A percentile compares a stretch with the other conserved stretches of the same genome.
Conservation (phyloP, 768 basidiomycete genomes). For the Saitozyma podzolica region DNA sequence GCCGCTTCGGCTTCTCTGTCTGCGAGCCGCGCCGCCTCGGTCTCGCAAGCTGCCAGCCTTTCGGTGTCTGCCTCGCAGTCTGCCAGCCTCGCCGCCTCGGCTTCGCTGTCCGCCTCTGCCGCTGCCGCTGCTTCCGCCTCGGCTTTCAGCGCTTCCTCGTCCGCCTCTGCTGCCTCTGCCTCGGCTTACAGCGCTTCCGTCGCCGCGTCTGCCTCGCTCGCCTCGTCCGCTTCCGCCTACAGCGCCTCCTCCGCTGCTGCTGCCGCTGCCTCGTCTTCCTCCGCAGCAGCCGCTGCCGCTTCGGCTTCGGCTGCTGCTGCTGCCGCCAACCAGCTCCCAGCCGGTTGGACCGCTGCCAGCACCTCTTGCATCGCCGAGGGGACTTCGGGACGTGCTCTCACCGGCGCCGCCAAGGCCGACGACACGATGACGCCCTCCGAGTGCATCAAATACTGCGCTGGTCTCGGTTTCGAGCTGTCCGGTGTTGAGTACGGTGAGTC, state of each 20-base stretch:
- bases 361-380: slow-evolving; percentile 16
- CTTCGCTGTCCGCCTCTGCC: slow-evolving; percentile 1
- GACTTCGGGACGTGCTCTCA: slow-evolving; percentile 38
- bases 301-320: slow-evolving; percentile 11
- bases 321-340: slow-evolving; percentile 1
- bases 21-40: slow-evolving; percentile 1
- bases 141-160: too few relatives aligned
- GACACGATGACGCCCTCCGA: slow-evolving; percentile 32
- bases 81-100: slow-evolving; percentile 6
- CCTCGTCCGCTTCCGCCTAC: too few relatives aligned
- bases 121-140: slow-evolving; percentile 3
- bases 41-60: not conserved
- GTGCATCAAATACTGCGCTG: slow-evolving; percentile 35
- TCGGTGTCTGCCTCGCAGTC: slow-evolving; percentile 6
- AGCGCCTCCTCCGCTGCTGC: slow-evolving; percentile 5
- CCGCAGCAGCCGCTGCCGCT: slow-evolving; percentile 7
- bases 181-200: slow-evolving; percentile 7
- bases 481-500: slow-evolving; percentile 26
- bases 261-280: slow-evolving; percentile 1
- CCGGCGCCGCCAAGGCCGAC: slow-evolving; percentile 15
- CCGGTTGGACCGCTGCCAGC: slow-evolving; percentile 2
- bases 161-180: slow-evolving; percentile 3
- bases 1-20: not conserved
- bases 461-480: slow-evolving; percentile 25
- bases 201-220: too few relatives aligned